Percentiles rank a stretch among this genome's conserved stretches.
phyloP scores from a whole-genome alignment of 2,329 filamentous ascomycete genomes.

The Pseudogymnoascus sp. region DNA sequence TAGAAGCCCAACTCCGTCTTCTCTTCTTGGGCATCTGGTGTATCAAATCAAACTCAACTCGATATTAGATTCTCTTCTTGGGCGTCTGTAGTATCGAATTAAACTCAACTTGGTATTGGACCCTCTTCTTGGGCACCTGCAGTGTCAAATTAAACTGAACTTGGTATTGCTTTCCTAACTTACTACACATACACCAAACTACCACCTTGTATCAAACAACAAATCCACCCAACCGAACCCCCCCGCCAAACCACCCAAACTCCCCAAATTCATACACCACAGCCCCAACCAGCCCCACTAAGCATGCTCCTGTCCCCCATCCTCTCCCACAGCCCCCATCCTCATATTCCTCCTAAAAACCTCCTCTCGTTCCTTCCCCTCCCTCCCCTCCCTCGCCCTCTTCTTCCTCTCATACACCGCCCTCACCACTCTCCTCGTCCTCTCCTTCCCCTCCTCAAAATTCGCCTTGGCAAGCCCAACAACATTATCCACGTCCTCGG shows the following conservation, averaged over 20 bases:
- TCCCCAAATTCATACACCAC: background rate
- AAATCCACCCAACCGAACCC: background rate
- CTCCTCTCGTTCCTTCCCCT: conserved; percentile 35
- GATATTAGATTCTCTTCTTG: background rate
- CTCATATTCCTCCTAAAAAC: conserved; percentile 41
- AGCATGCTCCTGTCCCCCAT: conserved; percentile 44
- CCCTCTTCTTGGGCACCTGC: background rate
- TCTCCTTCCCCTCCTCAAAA: conserved; percentile 72
- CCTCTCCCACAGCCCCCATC: conserved; percentile 45
- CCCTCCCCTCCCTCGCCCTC: conserved; percentile 51
- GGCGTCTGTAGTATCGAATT: background rate
- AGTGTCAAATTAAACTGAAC: too few relatives aligned
- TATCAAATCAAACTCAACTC: background rate
- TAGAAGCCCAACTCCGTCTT: too few relatives aligned
- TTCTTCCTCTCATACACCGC: conserved; percentile 94
- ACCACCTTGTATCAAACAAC: background rate
- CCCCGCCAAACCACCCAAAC: background rate
- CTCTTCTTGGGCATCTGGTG: background rate
- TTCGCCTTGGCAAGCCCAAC: conserved; percentile 79
- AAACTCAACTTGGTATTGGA: background rate
- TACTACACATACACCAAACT: background rate
- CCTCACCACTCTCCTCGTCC: conserved; percentile 69
- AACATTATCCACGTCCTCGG: conserved; percentile 80
- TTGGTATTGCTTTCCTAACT: background rate
- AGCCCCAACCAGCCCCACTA: conserved; percentile 25